These are phyloP conservation scores for Ochromonas danica DNA, from an alignment of 108 stramenopile species.

Conservation along the genomic window DNA sequence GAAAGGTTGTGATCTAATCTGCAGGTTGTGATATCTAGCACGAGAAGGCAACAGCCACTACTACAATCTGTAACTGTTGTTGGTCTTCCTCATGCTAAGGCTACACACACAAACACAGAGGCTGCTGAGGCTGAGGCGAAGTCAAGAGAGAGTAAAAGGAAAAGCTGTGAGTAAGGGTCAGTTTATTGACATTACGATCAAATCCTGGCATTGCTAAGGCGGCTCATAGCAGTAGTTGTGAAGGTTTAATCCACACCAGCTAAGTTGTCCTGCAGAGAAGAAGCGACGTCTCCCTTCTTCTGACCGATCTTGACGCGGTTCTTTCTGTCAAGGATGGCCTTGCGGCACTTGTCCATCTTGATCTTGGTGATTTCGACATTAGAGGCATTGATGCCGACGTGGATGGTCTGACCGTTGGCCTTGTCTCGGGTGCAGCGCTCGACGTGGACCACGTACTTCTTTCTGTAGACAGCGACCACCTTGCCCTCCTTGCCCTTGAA, in stretches of 20 bases:
- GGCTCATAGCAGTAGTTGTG: no score
- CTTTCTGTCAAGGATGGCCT: slow-evolving; percentile 91
- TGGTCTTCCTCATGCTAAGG: no score
- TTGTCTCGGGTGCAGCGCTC: slow-evolving; percentile 95
- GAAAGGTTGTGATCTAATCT: no score
- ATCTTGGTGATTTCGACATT: slow-evolving; percentile 95
- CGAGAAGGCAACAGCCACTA: no score
- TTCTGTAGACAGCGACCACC: slow-evolving; percentile 87
- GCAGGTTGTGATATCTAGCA: no score
- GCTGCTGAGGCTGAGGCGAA: no score
- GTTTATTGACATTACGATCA: no score
- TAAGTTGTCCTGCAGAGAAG: slow-evolving; percentile 72
- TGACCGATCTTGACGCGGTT: slow-evolving; percentile 60
- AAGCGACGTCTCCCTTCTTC: slow-evolving; percentile 55
- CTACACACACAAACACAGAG: no score
- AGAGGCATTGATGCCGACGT: slow-evolving; percentile 89
- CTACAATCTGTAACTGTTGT: no score
- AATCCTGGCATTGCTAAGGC: no score
- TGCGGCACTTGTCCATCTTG: slow-evolving; percentile 98
- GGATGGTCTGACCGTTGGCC: slow-evolving; percentile 64
- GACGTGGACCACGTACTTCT: slow-evolving; percentile 96
- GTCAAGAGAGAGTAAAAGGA: no score
- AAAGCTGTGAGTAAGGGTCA: no score
- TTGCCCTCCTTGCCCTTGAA: slow-evolving; percentile 98
- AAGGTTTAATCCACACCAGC: slow-evolving; percentile 86